Evolutionary conservation across 1,284 basidiomycete species (phyloP).

Genomic region (Microbotryum intermedium): DNA sequence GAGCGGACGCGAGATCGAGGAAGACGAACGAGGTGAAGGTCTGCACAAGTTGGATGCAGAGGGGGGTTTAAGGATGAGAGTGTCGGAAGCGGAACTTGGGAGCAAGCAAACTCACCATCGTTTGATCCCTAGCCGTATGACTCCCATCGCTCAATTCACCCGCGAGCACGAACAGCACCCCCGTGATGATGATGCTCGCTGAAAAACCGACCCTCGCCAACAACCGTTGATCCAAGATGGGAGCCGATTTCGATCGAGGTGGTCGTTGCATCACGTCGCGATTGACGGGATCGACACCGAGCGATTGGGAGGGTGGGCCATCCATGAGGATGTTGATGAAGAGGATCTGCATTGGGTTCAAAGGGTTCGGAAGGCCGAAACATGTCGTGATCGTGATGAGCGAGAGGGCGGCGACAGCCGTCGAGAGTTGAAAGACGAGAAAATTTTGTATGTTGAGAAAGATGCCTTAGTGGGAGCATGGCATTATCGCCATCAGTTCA

Average conservation of each 20-base stretch:
- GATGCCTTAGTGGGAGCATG: constrained; percentile 55
- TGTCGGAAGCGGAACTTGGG: not conserved
- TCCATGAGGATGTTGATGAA: constrained; percentile 98
- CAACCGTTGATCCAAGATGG: constrained; percentile 68
- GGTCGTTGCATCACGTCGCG: constrained; percentile 79
- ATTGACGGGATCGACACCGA: constrained; percentile 94
- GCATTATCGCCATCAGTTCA: not conserved
- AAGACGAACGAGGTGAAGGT: constrained; percentile 96
- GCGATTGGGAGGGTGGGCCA: constrained; percentile 37
- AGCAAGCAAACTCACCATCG: constrained; percentile 58
- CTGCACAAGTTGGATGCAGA: constrained; percentile 42
- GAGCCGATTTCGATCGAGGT: constrained; percentile 78
- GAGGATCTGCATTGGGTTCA: constrained; percentile 97
- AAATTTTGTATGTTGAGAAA: constrained; percentile 99
- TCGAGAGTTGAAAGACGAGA: constrained; percentile 91
- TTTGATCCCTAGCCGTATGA: constrained; percentile 77
- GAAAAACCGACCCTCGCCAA: constrained; percentile 77
- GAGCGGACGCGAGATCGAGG: constrained; percentile 86
- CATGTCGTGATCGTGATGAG: constrained; percentile 89
- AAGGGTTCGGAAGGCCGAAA: constrained; percentile 76
- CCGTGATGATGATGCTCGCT: constrained; percentile 78
- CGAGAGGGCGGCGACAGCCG: constrained; percentile 87
- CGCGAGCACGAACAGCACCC: constrained; percentile 80
- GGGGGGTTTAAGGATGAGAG: not conserved
- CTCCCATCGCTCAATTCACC: constrained; percentile 71